Evolutionary conservation across 768 basidiomycete genomes (phyloP).

Genomic region (Naganishia onofrii): DNA sequence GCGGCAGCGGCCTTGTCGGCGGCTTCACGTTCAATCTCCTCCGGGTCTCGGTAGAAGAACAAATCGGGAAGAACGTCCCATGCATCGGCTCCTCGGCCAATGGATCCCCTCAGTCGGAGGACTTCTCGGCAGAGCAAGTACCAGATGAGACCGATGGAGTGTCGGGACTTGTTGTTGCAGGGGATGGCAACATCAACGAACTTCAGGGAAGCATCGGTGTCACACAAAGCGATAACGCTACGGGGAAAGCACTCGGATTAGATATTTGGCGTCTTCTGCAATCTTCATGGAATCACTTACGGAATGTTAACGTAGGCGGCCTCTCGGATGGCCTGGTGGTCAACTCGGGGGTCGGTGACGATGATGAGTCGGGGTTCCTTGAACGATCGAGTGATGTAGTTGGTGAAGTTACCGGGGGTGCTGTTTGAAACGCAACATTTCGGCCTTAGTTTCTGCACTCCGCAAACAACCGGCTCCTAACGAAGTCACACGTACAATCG

Average conservation of each 20-base stretch:
- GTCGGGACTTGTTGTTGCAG: constrained; percentile 98
- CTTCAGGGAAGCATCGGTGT: constrained; percentile 95
- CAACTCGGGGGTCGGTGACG: constrained; percentile 97
- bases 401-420: constrained; percentile 98
- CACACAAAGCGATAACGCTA: constrained; percentile 90
- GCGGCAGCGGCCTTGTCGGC: constrained; percentile 81
- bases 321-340: constrained; percentile 99
- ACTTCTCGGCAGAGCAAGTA: constrained; percentile 89
- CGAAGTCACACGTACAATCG: constrained; percentile 60
- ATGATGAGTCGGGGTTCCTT: constrained; percentile 98
- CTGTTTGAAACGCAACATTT: constrained; percentile 6
- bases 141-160: constrained; percentile 82
- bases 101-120: constrained; percentile 87
- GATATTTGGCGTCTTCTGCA: not conserved
- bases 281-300: constrained; percentile 34
- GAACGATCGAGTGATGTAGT: constrained; percentile 99
- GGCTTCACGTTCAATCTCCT: constrained; percentile 98
- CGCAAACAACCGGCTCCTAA: not conserved
- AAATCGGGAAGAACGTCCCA: constrained; percentile 99
- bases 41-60: constrained; percentile 99
- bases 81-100: constrained; percentile 83
- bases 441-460: not conserved
- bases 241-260: not conserved
- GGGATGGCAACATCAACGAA: constrained; percentile 99
- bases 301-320: constrained; percentile 99